phyloP scores from a whole-genome alignment of 2,329 filamentous ascomycete genomes.

The Periconia sp. region DNA sequence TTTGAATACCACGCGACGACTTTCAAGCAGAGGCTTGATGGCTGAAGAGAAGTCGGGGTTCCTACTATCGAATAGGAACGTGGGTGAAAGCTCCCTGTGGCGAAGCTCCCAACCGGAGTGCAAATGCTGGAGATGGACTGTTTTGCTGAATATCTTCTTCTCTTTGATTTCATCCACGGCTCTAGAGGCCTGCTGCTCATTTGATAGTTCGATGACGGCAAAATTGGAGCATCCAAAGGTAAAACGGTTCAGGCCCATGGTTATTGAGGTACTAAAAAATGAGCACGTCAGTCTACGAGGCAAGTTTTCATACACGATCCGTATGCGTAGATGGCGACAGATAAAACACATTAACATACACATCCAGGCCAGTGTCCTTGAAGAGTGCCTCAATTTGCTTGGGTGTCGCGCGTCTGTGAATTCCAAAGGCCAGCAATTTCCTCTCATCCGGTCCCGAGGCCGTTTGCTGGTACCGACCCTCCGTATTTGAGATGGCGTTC shows the following conservation, averaged over 20 bases:
- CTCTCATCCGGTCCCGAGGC: neutral
- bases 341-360: conserved; percentile 16
- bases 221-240: conserved; percentile 12
- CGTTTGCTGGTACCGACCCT: neutral
- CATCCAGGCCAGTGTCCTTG: conserved; percentile 12
- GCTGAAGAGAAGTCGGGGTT: conserved; percentile 8
- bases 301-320: neutral
- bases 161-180: conserved; percentile 11
- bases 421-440: neutral
- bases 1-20: conserved; percentile 18
- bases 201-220: conserved; percentile 20
- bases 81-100: too few species aligned
- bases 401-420: neutral
- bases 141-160: neutral
- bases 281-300: too few species aligned
- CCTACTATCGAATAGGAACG: neutral
- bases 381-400: conserved; percentile 17
- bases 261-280: conserved; percentile 15
- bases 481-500: neutral
- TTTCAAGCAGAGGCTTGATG: conserved; percentile 17
- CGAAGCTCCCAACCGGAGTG: too few species aligned
- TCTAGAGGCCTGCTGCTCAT: conserved; percentile 17
- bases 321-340: neutral
- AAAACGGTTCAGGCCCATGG: conserved; percentile 23
- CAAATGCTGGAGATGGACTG: neutral